Conservation (phyloP, 495 filamentous ascomycete species). For the Chaetomidium leptoderma region DNA sequence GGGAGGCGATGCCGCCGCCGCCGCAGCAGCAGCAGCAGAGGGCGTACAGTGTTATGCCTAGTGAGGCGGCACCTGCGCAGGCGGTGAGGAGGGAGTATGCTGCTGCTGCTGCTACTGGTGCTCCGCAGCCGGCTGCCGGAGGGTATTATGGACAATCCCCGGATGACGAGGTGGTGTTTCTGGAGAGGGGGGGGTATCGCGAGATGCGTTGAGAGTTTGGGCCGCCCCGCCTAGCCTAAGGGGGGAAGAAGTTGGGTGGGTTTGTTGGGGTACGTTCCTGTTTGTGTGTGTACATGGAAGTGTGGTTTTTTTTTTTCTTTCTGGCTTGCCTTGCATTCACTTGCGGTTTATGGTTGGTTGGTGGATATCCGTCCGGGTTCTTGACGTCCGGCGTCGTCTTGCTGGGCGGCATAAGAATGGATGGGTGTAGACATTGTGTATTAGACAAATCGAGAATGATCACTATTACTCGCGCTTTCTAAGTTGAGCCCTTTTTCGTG, state of each 20-base stretch:
- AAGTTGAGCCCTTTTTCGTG: too few species aligned
- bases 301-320: too few species aligned
- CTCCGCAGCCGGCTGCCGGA: slow-evolving; percentile 23
- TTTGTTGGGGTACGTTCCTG: not conserved
- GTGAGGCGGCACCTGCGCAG: slow-evolving; percentile 24
- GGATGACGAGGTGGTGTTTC: slow-evolving; percentile 45
- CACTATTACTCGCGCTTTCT: too few species aligned
- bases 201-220: not conserved
- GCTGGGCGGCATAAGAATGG: too few species aligned
- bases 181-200: slow-evolving; percentile 41
- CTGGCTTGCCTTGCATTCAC: too few species aligned
- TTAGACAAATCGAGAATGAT: too few species aligned
- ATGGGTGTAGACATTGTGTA: too few species aligned
- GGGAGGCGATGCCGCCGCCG: slow-evolving; percentile 32
- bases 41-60: slow-evolving; percentile 44
- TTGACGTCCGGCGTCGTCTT: too few species aligned
- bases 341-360: too few species aligned
- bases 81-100: slow-evolving; percentile 35
- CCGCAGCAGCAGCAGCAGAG: slow-evolving; percentile 21
- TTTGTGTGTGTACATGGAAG: too few species aligned
- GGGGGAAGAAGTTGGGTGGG: not conserved
- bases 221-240: too few species aligned
- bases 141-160: slow-evolving; percentile 26
- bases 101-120: slow-evolving; percentile 27
- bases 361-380: too few species aligned